phyloP scores from a whole-genome alignment of 2,329 filamentous ascomycete species.

The Zasmidium citrigriseum region DNA sequence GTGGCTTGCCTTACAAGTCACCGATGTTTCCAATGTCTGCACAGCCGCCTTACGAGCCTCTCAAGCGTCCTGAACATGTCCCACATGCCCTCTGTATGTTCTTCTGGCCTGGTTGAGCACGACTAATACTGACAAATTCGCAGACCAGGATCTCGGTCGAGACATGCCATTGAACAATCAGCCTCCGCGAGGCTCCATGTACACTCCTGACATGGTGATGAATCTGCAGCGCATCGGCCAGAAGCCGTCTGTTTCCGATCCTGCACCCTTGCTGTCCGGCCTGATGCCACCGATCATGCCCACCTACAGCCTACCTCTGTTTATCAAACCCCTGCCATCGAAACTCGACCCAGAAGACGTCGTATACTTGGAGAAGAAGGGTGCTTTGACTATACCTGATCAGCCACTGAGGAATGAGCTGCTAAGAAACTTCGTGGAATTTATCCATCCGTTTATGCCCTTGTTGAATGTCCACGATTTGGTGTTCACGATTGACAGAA shows the following conservation, averaged over 20 bases:
- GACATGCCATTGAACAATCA: slow-evolving; percentile 23
- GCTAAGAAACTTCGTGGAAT: slow-evolving; percentile 80
- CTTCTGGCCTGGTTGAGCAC: background rate
- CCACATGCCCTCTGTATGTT: slow-evolving; percentile 65
- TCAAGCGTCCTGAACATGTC: slow-evolving; percentile 50
- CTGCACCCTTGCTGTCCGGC: slow-evolving; percentile 25
- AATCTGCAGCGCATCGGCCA: slow-evolving; percentile 32
- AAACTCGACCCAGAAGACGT: slow-evolving; percentile 81
- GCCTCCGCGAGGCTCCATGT: slow-evolving; percentile 24
- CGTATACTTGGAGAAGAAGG: slow-evolving; percentile 79
- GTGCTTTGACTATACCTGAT: slow-evolving; percentile 75
- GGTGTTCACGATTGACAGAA: slow-evolving; percentile 60
- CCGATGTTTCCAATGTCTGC: slow-evolving; percentile 33
- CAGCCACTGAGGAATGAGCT: slow-evolving; percentile 74
- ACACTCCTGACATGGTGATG: slow-evolving; percentile 32
- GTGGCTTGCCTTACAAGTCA: slow-evolving; percentile 22
- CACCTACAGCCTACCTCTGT: slow-evolving; percentile 58
- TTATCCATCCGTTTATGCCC: slow-evolving; percentile 92
- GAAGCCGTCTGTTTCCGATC: slow-evolving; percentile 26
- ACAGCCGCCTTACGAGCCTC: slow-evolving; percentile 34
- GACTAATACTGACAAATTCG: slow-evolving; percentile 8
- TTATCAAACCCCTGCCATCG: slow-evolving; percentile 76
- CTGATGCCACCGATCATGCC: slow-evolving; percentile 29
- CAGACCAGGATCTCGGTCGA: slow-evolving; percentile 33
- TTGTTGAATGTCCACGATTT: slow-evolving; percentile 70